phyloP scores from a whole-genome alignment of 768 basidiomycete genomes.

The Zangia roseola region DNA sequence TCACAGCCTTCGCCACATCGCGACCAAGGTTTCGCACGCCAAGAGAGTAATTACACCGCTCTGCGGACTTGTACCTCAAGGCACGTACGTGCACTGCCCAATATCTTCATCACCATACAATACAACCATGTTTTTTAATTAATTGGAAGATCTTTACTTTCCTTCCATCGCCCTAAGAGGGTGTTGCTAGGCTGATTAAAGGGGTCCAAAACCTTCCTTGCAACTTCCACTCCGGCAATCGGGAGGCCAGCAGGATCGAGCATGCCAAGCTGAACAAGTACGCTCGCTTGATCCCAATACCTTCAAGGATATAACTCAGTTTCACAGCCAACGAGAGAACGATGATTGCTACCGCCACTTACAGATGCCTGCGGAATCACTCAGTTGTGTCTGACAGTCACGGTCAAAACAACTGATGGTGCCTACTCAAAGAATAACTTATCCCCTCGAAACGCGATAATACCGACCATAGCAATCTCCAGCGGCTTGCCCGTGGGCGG shows the following conservation, averaged over 20 bases:
- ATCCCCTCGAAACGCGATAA: conserved; percentile 49
- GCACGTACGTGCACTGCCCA: too few species aligned
- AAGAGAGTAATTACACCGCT: neutral
- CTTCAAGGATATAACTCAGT: conserved; percentile 17
- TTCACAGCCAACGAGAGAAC: neutral
- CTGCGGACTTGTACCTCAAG: too few species aligned
- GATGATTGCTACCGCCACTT: neutral
- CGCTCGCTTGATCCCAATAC: conserved; percentile 51
- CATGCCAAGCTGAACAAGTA: conserved; percentile 43
- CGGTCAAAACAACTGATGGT: too few species aligned
- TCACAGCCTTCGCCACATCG: neutral
- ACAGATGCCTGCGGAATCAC: conserved; percentile 15
- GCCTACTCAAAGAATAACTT: conserved; percentile 46
- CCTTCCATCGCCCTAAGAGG: conserved; percentile 36
- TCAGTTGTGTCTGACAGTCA: neutral
- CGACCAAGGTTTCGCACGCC: conserved; percentile 20
- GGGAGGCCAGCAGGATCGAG: conserved; percentile 33
- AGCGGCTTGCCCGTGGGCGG: conserved; percentile 39
- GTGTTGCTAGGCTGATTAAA: conserved; percentile 41
- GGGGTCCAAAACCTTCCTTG: conserved; percentile 42
- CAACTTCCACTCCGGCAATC: conserved; percentile 39
- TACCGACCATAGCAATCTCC: conserved; percentile 42
- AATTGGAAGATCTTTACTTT: conserved; percentile 36
- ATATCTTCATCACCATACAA: too few species aligned
- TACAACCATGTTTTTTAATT: conserved; percentile 12